phyloP scores from a whole-genome alignment of 2,329 filamentous ascomycete species.

The Phyllosticta capitalensis region DNA sequence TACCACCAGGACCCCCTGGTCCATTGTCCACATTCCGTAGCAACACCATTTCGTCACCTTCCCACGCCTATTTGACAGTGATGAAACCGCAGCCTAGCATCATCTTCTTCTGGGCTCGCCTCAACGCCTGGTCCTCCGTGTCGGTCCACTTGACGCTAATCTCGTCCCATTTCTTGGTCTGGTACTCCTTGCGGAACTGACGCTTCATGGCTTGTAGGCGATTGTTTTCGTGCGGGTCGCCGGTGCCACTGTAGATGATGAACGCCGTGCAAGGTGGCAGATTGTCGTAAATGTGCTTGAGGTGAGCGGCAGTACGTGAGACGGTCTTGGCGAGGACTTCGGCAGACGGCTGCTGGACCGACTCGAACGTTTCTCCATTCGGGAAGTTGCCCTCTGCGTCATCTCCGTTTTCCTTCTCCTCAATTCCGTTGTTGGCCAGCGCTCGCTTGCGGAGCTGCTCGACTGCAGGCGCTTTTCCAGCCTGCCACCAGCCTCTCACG shows the following conservation, averaged over 20 bases:
- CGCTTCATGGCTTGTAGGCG: constrained; percentile 48
- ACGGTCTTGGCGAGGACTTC: constrained; percentile 37
- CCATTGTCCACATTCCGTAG: no score
- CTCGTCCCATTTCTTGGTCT: constrained; percentile 53
- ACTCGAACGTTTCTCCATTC: not conserved
- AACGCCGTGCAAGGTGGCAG: constrained; percentile 52
- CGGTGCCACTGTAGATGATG: constrained; percentile 55
- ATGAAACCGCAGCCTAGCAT: constrained; percentile 51
- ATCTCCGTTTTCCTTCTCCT: not conserved
- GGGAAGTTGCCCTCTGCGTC: not conserved
- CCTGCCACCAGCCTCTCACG: constrained; percentile 51
- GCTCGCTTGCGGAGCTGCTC: constrained; percentile 16
- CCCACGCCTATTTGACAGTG: constrained; percentile 41
- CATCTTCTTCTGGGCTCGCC: constrained; percentile 46
- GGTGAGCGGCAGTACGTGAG: constrained; percentile 40
- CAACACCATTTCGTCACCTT: no score
- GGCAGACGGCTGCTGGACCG: not conserved
- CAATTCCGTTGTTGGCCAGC: not conserved
- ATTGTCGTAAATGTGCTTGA: constrained; percentile 44
- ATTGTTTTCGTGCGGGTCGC: constrained; percentile 48
- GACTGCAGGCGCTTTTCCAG: constrained; percentile 33
- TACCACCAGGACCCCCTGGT: no score
- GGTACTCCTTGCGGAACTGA: constrained; percentile 47
- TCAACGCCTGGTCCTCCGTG: constrained; percentile 50
- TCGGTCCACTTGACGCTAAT: constrained; percentile 56